phyloP scores from a whole-genome alignment of 352 stramenopile genomes.

The Pythium aphanidermatum region DNA sequence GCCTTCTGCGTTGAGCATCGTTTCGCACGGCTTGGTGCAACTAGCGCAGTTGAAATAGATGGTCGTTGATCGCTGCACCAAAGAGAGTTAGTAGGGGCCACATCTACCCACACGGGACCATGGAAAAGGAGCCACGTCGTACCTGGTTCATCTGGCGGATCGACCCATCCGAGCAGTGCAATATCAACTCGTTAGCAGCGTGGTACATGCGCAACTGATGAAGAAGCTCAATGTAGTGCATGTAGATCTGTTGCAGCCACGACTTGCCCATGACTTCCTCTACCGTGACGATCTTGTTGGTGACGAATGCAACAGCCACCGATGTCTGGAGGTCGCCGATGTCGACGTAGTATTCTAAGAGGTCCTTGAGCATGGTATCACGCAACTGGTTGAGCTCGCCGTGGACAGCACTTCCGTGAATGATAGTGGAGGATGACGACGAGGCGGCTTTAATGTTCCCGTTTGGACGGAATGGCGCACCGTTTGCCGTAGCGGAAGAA shows the following conservation, averaged over 20 bases:
- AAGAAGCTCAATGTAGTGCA: slow-evolving; percentile 88
- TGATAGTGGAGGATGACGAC: slow-evolving; percentile 56
- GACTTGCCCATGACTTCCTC: slow-evolving; percentile 80
- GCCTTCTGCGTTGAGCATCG: slow-evolving; percentile 19
- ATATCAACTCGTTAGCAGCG: slow-evolving; percentile 81
- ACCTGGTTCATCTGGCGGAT: slow-evolving; percentile 92
- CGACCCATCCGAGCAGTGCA: slow-evolving; percentile 72
- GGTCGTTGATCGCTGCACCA: slow-evolving; percentile 74
- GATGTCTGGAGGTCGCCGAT: slow-evolving; percentile 82
- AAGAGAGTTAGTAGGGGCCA: slow-evolving; percentile 10
- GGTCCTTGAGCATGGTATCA: slow-evolving; percentile 72
- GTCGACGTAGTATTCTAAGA: slow-evolving; percentile 86
- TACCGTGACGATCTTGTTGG: slow-evolving; percentile 63
- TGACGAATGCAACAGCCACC: slow-evolving; percentile 68
- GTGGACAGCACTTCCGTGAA: slow-evolving; percentile 72
- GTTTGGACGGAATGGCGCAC: slow-evolving; percentile 14
- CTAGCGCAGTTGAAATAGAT: slow-evolving; percentile 81
- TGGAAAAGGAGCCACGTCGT: neutral
- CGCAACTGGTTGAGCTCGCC: slow-evolving; percentile 68
- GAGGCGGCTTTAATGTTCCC: no score
- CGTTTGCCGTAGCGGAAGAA: neutral
- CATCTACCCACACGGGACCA: slow-evolving; percentile 8
- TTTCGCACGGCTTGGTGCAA: slow-evolving; percentile 70
- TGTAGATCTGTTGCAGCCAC: slow-evolving; percentile 88
- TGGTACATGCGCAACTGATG: slow-evolving; percentile 86